Evolutionary conservation across 2,329 filamentous ascomycete species (phyloP), one percentile per base, ranked within the genome.

Genomic region (Zarea fungicola): DNA sequence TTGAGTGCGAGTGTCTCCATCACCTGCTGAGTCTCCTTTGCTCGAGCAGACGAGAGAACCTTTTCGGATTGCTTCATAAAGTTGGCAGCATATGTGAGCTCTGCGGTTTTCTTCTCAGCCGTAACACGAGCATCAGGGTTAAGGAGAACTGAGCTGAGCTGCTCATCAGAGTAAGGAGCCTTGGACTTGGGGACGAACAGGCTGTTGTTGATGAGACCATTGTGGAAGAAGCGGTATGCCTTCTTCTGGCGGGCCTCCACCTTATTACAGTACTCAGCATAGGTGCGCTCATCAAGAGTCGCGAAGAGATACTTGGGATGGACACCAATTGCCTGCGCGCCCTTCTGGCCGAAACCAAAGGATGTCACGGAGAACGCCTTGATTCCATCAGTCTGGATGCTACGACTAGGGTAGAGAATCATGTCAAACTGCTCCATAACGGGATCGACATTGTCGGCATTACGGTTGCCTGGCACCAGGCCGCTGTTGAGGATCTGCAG

Each of bases 311-410:
- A 99, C 72, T 87, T 92, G 63, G 95, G 89, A 68, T 99, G 93
- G 45, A 99, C 86, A 76, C 92, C 93, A 62, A 99, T 95, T 36
- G 87, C 92, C 70, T 99, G 95, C 22, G 93, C 89, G 64, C 93
- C 93, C 82, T 99, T 99, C 71, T 99, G 93, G 59, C 93, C 93
- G 76, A 99, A 99, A 70, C 93, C 93, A 68, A 99, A 99, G 0
- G 95, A 99, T 6, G 95, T 99, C 55, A 99, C 89, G 1, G 90
- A 96, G 80, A 99, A 97, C 13, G 93, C 95, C 75, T 97, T 99
- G 77, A 99, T 79, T 55, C 93, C 93, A 62, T 99, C 93, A 7
- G 93, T 99, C 75, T 99, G 93, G 60, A 99, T 91, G 68, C 83
- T 87, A 61, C 88, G 87, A 72, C 87, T 96, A 40, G 93, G 93